phyloP scores from a whole-genome alignment of 83 land plant species.

The Picea abies region DNA sequence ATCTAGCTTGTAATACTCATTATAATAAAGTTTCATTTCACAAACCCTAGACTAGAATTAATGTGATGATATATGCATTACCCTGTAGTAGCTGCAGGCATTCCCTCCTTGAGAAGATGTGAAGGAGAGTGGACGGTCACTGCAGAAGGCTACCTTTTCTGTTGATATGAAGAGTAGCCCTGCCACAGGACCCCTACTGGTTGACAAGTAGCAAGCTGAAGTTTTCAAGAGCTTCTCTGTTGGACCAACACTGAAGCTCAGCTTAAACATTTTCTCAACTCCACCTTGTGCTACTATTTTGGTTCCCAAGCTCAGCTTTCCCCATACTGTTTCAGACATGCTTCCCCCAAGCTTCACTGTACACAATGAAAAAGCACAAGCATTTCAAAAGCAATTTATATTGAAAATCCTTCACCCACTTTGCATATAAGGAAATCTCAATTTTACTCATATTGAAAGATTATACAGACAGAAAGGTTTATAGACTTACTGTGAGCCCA shows the following conservation, averaged over 20 bases:
- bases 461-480: neutral
- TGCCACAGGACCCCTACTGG: conserved; percentile 57
- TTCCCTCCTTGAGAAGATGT: conserved; percentile 20
- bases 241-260: conserved; percentile 27
- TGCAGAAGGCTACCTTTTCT: conserved; percentile 49
- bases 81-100: conserved; percentile 33
- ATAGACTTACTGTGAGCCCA: conserved; percentile 26
- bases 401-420: neutral
- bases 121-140: conserved; percentile 48
- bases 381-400: neutral
- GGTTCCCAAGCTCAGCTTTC: conserved; percentile 57
- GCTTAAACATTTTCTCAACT: conserved; percentile 39
- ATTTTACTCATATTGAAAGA: neutral
- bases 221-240: conserved; percentile 53
- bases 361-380: neutral
- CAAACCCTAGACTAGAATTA: neutral
- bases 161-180: conserved; percentile 60
- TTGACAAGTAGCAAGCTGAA: conserved; percentile 58
- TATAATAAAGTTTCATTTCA: no score
- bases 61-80: conserved; percentile 1
- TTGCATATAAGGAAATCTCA: neutral
- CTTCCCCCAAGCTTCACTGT: conserved; percentile 53
- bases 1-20: no score
- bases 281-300: conserved; percentile 53
- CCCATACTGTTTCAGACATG: conserved; percentile 49